These are phyloP conservation scores for Macrocybe gigantea DNA, from an alignment of 768 basidiomycete genomes.

Conservation along the genomic window DNA sequence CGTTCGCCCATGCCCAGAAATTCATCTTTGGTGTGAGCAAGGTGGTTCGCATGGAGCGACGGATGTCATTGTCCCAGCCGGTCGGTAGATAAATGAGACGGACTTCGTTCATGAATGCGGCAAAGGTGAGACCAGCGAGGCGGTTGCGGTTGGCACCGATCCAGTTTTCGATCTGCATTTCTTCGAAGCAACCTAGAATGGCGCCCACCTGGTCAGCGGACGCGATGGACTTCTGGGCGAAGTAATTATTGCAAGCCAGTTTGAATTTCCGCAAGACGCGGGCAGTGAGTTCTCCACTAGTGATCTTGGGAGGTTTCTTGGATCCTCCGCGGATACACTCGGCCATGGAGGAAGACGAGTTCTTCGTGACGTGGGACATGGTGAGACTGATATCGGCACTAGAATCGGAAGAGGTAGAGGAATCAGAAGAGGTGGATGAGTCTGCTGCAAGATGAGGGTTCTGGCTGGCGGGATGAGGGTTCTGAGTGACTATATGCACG, in stretches of 20 bases:
- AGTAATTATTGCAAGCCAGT: not conserved
- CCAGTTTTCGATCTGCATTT: not conserved
- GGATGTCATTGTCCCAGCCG: not conserved
- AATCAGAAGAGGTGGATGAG: too few relatives aligned
- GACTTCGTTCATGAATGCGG: not conserved
- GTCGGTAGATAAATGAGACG: not conserved
- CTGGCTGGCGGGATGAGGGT: too few relatives aligned
- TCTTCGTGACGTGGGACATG: too few relatives aligned
- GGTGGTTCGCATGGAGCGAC: not conserved
- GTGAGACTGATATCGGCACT: too few relatives aligned
- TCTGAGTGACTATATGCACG: too few relatives aligned
- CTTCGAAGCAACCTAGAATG: not conserved
- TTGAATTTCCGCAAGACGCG: not conserved
- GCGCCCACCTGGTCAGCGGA: not conserved
- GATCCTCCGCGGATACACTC: too few relatives aligned
- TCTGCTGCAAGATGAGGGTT: too few relatives aligned
- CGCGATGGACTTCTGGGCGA: not conserved
- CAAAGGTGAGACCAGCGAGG: not conserved
- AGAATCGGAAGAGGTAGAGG: too few relatives aligned
- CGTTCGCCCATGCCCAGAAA: constrained; percentile 11
- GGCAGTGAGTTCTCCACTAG: not conserved
- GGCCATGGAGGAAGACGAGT: too few relatives aligned
- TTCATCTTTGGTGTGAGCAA: not conserved
- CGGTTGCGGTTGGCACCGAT: not conserved
- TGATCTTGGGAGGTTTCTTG: too few relatives aligned